Conservation (phyloP, 164 flowering plant species). For the Buxus sempervirens region DNA sequence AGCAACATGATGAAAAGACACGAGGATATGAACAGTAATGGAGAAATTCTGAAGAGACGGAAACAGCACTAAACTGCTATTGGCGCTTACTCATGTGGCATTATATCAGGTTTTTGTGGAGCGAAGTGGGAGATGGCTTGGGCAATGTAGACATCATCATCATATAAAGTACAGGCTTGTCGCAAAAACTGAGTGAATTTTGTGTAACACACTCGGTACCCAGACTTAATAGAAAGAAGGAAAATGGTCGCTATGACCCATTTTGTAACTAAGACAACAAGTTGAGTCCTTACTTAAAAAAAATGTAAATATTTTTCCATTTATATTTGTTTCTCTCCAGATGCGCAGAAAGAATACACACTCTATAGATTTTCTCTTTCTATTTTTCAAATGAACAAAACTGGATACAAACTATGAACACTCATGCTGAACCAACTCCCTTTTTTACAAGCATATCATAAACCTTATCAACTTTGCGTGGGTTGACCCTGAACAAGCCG, state of each 20-base stretch:
- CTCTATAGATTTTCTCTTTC: not conserved
- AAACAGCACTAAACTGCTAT: constrained; percentile 18
- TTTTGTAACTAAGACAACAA: too few relatives aligned
- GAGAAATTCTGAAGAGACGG: constrained; percentile 29
- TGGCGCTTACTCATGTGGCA: not conserved
- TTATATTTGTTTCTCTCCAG: too few relatives aligned
- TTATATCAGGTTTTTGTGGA: not conserved
- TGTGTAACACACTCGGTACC: constrained; percentile 47
- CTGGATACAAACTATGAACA: not conserved
- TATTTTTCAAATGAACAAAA: not conserved
- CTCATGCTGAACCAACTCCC: constrained; percentile 47
- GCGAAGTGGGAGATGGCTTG: not conserved
- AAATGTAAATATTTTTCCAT: too few relatives aligned
- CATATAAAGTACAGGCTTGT: constrained; percentile 1
- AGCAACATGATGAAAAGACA: constrained; percentile 35
- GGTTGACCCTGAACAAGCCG: constrained; percentile 62
- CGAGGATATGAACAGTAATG: constrained; percentile 19
- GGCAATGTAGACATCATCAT: constrained; percentile 14
- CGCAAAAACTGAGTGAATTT: constrained; percentile 51
- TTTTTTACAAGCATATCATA: constrained; percentile 77
- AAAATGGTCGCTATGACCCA: constrained; percentile 6
- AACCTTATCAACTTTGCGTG: constrained; percentile 75
- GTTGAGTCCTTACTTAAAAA: too few relatives aligned
- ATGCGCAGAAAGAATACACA: too few relatives aligned
- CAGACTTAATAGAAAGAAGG: constrained; percentile 13